A percentile compares a stretch with the other conserved stretches of the same genome.
Evolutionary conservation across 208 protist genomes (phyloP).

Genomic region (Acanthamoeba rhysodes): DNA sequence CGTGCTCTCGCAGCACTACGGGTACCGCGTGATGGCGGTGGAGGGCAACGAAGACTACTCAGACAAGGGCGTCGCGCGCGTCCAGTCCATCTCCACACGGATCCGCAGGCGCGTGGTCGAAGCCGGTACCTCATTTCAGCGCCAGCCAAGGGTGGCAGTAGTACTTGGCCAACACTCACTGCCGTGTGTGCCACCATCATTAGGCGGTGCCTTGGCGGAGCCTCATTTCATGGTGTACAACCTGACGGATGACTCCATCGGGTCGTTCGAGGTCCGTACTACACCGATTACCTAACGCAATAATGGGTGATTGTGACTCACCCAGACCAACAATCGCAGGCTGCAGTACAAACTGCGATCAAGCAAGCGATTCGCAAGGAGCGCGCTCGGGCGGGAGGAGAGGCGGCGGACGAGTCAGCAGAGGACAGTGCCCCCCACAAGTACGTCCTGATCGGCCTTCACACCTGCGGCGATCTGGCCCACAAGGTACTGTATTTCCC

Average conservation of each 20-base stretch:
- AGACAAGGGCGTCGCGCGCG: constrained; percentile 27
- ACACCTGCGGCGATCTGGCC: constrained; percentile 67
- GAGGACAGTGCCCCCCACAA: neutral
- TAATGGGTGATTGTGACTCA: too few relatives aligned
- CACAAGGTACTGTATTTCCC: too few relatives aligned
- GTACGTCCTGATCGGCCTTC: constrained; percentile 42
- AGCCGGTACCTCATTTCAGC: neutral
- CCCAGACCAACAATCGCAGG: neutral
- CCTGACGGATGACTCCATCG: constrained; percentile 58
- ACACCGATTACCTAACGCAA: too few relatives aligned
- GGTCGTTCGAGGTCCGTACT: constrained; percentile 21
- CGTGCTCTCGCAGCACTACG: constrained; percentile 69
- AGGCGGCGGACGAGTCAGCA: neutral
- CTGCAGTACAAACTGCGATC: constrained; percentile 7
- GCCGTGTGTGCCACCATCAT: too few relatives aligned
- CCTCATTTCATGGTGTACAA: constrained; percentile 70
- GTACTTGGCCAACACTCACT: neutral
- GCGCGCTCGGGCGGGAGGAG: neutral
- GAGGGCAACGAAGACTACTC: constrained; percentile 72
- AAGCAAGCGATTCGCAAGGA: constrained; percentile 27
- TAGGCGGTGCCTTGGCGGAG: constrained; percentile 13
- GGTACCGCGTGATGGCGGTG: constrained; percentile 56
- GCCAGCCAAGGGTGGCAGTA: neutral
- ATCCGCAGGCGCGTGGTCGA: constrained; percentile 2
- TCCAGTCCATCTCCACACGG: constrained; percentile 23